These are phyloP conservation scores for Somion occarium DNA, from an alignment of 1,284 basidiomycete genomes.

Conservation along the genomic window DNA sequence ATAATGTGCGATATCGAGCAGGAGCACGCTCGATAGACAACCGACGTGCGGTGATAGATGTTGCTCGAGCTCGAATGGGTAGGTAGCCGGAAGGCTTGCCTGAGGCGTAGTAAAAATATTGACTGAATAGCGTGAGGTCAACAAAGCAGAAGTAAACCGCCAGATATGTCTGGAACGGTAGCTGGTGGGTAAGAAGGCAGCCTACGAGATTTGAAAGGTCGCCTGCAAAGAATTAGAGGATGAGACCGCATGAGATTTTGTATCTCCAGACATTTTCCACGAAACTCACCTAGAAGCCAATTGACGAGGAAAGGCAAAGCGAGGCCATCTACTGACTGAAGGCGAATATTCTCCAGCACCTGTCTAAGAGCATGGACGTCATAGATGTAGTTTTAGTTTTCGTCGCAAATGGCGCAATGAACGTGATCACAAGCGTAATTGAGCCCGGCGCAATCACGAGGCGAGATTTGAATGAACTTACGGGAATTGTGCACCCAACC, in stretches of 20 bases:
- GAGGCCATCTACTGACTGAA: constrained; percentile 79
- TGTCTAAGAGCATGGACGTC: constrained; percentile 42
- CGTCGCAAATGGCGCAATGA: constrained; percentile 11
- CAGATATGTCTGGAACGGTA: constrained; percentile 94
- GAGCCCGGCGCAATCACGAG: neutral
- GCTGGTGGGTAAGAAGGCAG: constrained; percentile 85
- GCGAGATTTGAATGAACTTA: constrained; percentile 40
- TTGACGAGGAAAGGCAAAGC: constrained; percentile 87
- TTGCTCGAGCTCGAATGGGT: constrained; percentile 39
- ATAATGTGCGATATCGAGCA: constrained; percentile 63
- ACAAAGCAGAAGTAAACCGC: constrained; percentile 84
- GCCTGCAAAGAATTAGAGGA: constrained; percentile 48
- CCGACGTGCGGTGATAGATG: constrained; percentile 39
- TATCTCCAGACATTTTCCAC: neutral
- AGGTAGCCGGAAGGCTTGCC: constrained; percentile 30
- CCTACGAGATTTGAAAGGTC: constrained; percentile 89
- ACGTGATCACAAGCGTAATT: constrained; percentile 7
- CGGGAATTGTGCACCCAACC: constrained; percentile 92
- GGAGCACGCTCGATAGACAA: constrained; percentile 46
- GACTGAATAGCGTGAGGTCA: constrained; percentile 67
- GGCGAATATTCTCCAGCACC: constrained; percentile 73
- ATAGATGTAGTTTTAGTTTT: neutral
- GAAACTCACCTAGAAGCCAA: constrained; percentile 77
- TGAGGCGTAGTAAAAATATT: constrained; percentile 73
- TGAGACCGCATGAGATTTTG: constrained; percentile 28